Percentiles rank a stretch among this genome's conserved stretches.
Evolutionary conservation across 305 asterid species (phyloP).

Genomic region (Fraxinus angustifolia): DNA sequence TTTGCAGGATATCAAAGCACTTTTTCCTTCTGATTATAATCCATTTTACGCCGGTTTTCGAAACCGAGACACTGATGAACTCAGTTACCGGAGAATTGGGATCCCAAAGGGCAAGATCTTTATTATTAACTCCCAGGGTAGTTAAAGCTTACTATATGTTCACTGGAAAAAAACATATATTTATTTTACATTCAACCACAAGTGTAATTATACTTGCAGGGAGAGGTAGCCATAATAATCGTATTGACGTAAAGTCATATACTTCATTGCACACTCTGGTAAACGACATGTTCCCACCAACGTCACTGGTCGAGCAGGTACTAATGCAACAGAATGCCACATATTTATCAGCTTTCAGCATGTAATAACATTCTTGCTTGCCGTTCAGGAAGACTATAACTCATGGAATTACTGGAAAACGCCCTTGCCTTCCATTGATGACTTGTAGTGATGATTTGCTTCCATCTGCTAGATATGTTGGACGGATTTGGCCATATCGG

Average conservation of each 20-base stretch:
- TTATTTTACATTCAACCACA: neutral
- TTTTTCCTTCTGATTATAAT: conserved; percentile 87
- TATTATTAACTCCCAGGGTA: conserved; percentile 97
- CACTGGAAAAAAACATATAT: neutral
- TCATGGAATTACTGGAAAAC: conserved; percentile 88
- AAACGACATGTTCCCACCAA: conserved; percentile 94
- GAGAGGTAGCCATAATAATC: conserved; percentile 95
- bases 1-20: conserved; percentile 90
- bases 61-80: conserved; percentile 94
- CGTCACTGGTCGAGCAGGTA: conserved; percentile 96
- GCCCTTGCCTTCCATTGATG: conserved; percentile 59
- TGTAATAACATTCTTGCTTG: neutral
- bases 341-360: neutral
- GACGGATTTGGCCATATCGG: conserved; percentile 28
- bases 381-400: conserved; percentile 75
- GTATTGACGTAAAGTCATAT: conserved; percentile 82
- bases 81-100: conserved; percentile 94
- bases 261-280: conserved; percentile 92
- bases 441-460: conserved; percentile 20
- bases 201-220: conserved; percentile 40
- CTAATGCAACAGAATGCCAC: neutral
- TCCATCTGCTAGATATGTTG: conserved; percentile 24
- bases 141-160: neutral
- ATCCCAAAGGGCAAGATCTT: conserved; percentile 97
- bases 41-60: conserved; percentile 99